Evolutionary conservation across 176 grass and related monocot genomes (phyloP).

Genomic region (Olyra latifolia): DNA sequence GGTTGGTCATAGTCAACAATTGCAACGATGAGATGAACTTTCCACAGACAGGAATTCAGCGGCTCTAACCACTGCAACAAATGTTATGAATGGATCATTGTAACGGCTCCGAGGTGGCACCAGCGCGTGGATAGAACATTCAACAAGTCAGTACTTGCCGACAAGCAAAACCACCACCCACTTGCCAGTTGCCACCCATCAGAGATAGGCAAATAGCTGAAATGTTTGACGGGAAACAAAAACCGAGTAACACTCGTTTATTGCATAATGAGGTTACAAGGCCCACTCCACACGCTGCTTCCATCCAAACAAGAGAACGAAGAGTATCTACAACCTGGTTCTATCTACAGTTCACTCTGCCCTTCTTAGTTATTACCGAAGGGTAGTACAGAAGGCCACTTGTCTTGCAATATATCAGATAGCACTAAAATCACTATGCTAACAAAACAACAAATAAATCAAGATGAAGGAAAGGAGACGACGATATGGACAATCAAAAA

Average conservation of each 20-base stretch:
- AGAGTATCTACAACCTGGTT: slow-evolving; percentile 75
- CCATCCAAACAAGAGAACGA: slow-evolving; percentile 37
- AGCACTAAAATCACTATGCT: slow-evolving; percentile 45
- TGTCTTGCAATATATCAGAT: slow-evolving; percentile 47
- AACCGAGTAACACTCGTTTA: slow-evolving; percentile 37
- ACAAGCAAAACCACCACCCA: slow-evolving; percentile 6
- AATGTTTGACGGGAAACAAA: slow-evolving; percentile 30
- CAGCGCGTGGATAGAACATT: slow-evolving; percentile 40
- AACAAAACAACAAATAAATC: slow-evolving; percentile 57
- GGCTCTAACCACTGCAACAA: slow-evolving; percentile 33
- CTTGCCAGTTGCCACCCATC: background rate
- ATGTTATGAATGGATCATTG: background rate
- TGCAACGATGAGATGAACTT: slow-evolving; percentile 19
- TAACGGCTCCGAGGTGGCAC: slow-evolving; percentile 14
- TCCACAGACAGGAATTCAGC: slow-evolving; percentile 40
- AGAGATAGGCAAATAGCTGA: background rate
- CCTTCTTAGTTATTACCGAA: slow-evolving; percentile 40
- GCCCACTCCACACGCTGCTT: slow-evolving; percentile 32
- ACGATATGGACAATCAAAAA: slow-evolving; percentile 85
- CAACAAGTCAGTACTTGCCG: slow-evolving; percentile 15
- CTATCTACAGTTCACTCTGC: slow-evolving; percentile 67
- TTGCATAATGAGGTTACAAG: slow-evolving; percentile 42
- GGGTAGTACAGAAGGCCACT: slow-evolving; percentile 43
- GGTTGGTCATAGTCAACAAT: slow-evolving; percentile 39
- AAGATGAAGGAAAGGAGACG: slow-evolving; percentile 31